Evolutionary conservation across 2,329 filamentous ascomycete species (phyloP).

Genomic region (Chaetomium sp.): DNA sequence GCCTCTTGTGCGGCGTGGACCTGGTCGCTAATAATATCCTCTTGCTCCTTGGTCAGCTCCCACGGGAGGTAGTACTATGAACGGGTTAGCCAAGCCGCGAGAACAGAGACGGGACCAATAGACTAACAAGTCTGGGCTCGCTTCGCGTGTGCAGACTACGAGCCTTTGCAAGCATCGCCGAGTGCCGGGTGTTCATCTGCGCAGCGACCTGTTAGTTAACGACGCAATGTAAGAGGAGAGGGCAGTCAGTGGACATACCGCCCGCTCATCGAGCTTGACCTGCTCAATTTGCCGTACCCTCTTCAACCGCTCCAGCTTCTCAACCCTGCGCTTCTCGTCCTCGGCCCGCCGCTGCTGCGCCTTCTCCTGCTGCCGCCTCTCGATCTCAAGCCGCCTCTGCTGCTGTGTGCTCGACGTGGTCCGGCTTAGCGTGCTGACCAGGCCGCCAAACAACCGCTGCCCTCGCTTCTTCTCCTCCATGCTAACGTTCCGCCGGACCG

Average conservation of each 20-base stretch:
- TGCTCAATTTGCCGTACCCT: conserved; percentile 68
- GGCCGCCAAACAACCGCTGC: conserved; percentile 80
- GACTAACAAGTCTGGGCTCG: conserved; percentile 72
- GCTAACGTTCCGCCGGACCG: conserved; percentile 47
- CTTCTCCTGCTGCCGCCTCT: conserved; percentile 77
- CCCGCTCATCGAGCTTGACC: conserved; percentile 71
- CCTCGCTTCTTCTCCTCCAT: conserved; percentile 83
- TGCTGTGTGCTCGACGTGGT: conserved; percentile 63
- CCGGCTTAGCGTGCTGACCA: conserved; percentile 78
- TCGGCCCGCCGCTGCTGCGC: conserved; percentile 72
- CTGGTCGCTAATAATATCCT: conserved; percentile 71
- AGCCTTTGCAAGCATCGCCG: conserved; percentile 70
- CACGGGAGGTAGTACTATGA: conserved; percentile 82
- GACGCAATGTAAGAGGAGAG: neutral
- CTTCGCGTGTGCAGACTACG: conserved; percentile 72
- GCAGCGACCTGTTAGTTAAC: conserved; percentile 33
- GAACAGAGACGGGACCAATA: neutral
- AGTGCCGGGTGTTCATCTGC: conserved; percentile 75
- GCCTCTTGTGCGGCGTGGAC: conserved; percentile 63
- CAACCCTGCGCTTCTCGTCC: conserved; percentile 66
- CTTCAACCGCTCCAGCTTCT: conserved; percentile 65
- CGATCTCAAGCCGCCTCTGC: conserved; percentile 76
- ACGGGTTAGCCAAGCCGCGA: conserved; percentile 16
- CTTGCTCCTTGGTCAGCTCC: conserved; percentile 69
- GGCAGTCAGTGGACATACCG: conserved; percentile 56